Evolutionary conservation across 257 asterid species (phyloP).

Genomic region (Henckelia pumila): DNA sequence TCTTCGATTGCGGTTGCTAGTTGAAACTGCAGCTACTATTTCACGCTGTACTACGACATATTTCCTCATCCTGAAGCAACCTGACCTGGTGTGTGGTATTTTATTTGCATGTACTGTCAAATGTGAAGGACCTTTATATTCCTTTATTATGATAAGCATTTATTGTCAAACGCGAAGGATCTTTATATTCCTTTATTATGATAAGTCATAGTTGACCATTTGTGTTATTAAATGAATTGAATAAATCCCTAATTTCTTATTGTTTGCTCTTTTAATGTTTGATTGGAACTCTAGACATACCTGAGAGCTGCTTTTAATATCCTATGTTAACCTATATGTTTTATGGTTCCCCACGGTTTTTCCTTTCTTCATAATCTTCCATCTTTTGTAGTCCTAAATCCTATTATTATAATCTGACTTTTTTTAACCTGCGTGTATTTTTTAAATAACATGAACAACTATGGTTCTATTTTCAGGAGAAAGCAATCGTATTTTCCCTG

Average conservation of each 20-base stretch:
- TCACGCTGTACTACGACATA: slow-evolving; percentile 74
- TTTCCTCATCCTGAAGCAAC: slow-evolving; percentile 65
- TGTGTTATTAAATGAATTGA: not conserved
- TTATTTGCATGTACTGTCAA: slow-evolving; percentile 10
- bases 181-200: not conserved
- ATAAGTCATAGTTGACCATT: slow-evolving; percentile 1
- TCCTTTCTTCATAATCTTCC: slow-evolving; percentile 6
- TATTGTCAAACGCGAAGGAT: slow-evolving; percentile 5
- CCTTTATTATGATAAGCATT: slow-evolving; percentile 3
- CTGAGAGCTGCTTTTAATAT: not conserved
- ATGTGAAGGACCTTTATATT: not conserved
- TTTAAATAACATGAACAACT: slow-evolving; percentile 20
- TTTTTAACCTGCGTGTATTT: not conserved
- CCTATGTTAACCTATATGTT: not conserved
- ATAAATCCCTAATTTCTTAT: not conserved
- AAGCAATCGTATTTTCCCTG: slow-evolving; percentile 68
- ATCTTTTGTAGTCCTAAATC: slow-evolving; percentile 3
- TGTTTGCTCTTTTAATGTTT: not conserved
- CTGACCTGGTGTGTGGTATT: slow-evolving; percentile 47
- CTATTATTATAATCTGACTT: not conserved
- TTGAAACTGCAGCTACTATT: slow-evolving; percentile 79
- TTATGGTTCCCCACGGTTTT: not conserved
- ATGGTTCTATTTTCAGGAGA: slow-evolving; percentile 63
- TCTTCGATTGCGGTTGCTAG: slow-evolving; percentile 76
- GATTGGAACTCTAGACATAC: slow-evolving; percentile 2